Evolutionary conservation across 139 green algal genomes (phyloP), one percentile per base, ranked within the genome.

Genomic region (Pseudopediastrum boryanum): DNA sequence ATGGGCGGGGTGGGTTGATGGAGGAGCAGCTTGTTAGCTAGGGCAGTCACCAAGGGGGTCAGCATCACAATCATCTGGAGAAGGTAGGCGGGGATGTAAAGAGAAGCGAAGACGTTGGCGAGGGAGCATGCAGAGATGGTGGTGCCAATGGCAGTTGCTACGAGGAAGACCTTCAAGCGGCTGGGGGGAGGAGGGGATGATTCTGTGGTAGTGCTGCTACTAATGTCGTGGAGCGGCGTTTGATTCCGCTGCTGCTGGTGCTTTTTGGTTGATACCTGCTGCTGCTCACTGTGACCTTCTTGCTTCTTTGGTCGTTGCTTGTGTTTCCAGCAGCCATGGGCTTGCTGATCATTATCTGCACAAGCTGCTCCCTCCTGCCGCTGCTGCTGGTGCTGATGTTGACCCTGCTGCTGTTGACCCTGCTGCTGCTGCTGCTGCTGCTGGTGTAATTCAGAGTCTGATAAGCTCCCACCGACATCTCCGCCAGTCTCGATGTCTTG

Each of bases 11-110:
- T 39, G 27, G 54, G 54, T 29, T 64, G 54, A 27, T 29, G 54
- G 2, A 64, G 21, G 21, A 64, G 2, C 16, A 38, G 36, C 54
- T 21, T 64, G 54, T 64, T 64, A 64, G 27, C 33, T 64, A 64
- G 36, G 27, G 54, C 54, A 33, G 27, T 39, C 27, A 64, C 54
- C 27, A 64, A 29, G 27, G 54, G 54, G 27, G 54, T 64, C 54
- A 64, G 54, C 54, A 64, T 27, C 54, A 64, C 27, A 7, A 64
- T 27, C 54, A 64, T 27, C 54, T 64, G 54, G 27, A 64, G 27
- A 6, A 64, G 27, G 21, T 64, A 64, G 12, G 54, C 54, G 36
- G 33, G 33, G 19, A 64, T 29, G 4, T 29, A 39, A 29, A 27
- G 27, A 38, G 36, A 27, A 39, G 54, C 54, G 33, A 29, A 64